Conservation (phyloP, 306 rosid species). For the Glycyrrhiza uralensis region DNA sequence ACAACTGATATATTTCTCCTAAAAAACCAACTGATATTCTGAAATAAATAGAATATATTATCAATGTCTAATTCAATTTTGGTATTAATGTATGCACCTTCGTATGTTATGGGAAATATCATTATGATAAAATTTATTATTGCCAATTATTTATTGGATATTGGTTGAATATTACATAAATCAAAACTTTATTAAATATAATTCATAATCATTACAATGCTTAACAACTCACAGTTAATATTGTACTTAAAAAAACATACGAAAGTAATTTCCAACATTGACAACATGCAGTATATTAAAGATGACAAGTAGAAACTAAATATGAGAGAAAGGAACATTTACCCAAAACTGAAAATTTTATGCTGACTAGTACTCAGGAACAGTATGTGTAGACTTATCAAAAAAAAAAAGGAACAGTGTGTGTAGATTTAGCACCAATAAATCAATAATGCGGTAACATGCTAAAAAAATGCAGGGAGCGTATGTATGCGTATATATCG, state of each 20-base stretch:
- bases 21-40: no score
- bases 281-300: background rate
- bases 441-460: background rate
- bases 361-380: constrained; percentile 7
- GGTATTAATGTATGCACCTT: no score
- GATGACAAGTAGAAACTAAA: background rate
- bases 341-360: background rate
- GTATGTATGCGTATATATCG: no score
- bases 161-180: background rate
- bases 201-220: background rate
- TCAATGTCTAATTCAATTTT: background rate
- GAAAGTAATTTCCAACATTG: background rate
- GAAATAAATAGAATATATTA: no score
- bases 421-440: background rate
- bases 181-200: background rate
- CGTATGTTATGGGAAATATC: no score
- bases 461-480: no score
- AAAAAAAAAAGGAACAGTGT: no score
- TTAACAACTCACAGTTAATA: background rate
- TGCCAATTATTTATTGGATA: background rate
- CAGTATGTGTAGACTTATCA: background rate
- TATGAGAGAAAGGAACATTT: background rate
- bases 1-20: no score
- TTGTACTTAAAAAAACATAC: background rate
- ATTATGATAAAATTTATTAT: no score